A percentile compares a stretch with the other conserved stretches of the same genome.
Evolutionary conservation across 2,329 filamentous ascomycete species (phyloP).

Genomic region (Alternaria conjuncta): DNA sequence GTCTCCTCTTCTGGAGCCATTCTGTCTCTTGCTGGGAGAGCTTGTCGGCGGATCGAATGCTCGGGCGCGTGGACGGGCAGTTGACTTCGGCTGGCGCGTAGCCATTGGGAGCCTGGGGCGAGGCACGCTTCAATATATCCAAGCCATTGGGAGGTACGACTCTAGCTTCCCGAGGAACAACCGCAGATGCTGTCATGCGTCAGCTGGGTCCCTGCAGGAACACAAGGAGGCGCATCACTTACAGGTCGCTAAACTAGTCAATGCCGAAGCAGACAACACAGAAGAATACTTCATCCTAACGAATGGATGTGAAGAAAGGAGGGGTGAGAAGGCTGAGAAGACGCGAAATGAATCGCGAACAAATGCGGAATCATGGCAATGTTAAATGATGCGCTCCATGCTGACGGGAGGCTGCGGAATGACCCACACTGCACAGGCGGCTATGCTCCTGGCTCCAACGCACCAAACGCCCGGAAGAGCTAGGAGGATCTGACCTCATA

Average conservation of each 20-base stretch:
- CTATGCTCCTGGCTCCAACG: constrained; percentile 17
- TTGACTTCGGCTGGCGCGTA: constrained; percentile 73
- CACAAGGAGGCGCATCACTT: constrained; percentile 14
- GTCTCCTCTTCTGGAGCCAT: constrained; percentile 76
- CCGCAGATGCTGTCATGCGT: constrained; percentile 37
- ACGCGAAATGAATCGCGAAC: constrained; percentile 3
- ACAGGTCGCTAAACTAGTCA: constrained; percentile 40
- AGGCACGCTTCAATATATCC: constrained; percentile 48
- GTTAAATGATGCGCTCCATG: constrained; percentile 18
- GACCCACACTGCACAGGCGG: constrained; percentile 6
- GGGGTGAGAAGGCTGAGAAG: not conserved
- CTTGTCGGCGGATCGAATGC: constrained; percentile 66
- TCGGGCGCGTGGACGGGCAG: constrained; percentile 74
- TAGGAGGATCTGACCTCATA: constrained; percentile 27
- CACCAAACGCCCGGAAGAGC: constrained; percentile 12
- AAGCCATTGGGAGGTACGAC: constrained; percentile 23
- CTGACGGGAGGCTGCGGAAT: constrained; percentile 17
- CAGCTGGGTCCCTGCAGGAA: constrained; percentile 14
- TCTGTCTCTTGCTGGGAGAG: constrained; percentile 73
- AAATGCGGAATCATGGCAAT: constrained; percentile 11
- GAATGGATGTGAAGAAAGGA: not conserved
- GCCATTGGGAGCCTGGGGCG: constrained; percentile 66
- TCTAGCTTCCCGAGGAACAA: constrained; percentile 29
- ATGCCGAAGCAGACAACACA: constrained; percentile 36
- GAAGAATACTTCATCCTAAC: constrained; percentile 37